These are phyloP conservation scores for Phytophthora cryptogea DNA, from an alignment of 352 stramenopile species.

Conservation along the genomic window DNA sequence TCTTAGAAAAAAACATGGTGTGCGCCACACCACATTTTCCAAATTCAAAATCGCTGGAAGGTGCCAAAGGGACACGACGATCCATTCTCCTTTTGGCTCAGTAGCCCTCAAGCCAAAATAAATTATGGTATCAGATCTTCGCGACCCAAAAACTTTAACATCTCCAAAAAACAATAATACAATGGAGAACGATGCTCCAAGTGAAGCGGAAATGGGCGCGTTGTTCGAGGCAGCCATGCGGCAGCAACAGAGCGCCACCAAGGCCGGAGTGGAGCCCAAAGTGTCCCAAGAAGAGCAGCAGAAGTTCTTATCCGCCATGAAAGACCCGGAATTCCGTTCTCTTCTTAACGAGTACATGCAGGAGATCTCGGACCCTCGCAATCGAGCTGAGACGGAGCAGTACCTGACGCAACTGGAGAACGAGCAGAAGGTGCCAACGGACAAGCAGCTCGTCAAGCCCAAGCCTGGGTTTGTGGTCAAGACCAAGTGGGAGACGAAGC, in stretches of 20 bases:
- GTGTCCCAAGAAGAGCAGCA: constrained; percentile 60
- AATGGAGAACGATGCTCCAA: constrained; percentile 22
- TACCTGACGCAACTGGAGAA: constrained; percentile 90
- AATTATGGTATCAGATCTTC: constrained; percentile 22
- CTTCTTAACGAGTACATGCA: constrained; percentile 95
- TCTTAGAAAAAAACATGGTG: constrained; percentile 18
- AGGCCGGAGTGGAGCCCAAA: constrained; percentile 1
- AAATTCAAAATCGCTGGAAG: constrained; percentile 14
- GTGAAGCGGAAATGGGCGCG: constrained; percentile 47
- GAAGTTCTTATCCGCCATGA: constrained; percentile 91
- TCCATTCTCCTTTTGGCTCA: constrained; percentile 1
- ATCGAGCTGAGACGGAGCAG: constrained; percentile 90
- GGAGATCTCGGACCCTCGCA: constrained; percentile 91
- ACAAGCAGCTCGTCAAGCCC: constrained; percentile 89
- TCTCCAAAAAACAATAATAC: constrained; percentile 14
- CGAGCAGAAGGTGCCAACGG: constrained; percentile 86
- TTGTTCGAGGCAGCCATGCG: constrained; percentile 63
- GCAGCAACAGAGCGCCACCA: constrained; percentile 17
- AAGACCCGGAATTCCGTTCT: constrained; percentile 90
- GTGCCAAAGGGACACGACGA: neutral
- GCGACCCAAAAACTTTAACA: neutral
- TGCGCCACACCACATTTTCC: constrained; percentile 12
- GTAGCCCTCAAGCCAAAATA: neutral
- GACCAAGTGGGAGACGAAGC: constrained; percentile 48
- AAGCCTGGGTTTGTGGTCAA: constrained; percentile 93